Base-by-base conservation (phyloP, 306 rosid species). In the Argentina anserina region DNA sequence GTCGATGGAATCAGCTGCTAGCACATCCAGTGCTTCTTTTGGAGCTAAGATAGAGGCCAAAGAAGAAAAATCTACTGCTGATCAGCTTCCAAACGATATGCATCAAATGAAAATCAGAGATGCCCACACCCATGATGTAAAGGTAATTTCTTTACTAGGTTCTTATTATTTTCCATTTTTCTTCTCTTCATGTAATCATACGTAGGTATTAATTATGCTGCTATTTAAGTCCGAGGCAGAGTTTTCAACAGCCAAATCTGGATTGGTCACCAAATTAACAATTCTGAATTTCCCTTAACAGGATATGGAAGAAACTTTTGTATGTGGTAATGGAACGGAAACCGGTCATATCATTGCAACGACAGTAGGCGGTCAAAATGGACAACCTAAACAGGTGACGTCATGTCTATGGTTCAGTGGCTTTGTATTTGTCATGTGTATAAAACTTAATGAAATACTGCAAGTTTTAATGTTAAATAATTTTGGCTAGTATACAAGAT, bases 301-400 rank as follows among this genome's bases (percentile, higher is more conserved):
- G 98, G 96, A 90, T 45, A 55, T 84, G 72, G 98, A 87, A 80
- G 82, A 93, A 68, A 67, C 81, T 73, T 17, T 86, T 25, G 83
- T 90, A 76, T 88, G 72, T 73, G 92, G 98, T 37, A 85, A 87
- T 77, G 96, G 96, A 73, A 84, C 96, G 53, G 98, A 92, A 82
- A 77, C 96, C 7, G 98, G 98, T 56, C 96, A 92, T 80, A 80
- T 92, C 74, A 92, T 92, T 73, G 81, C 92, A 14, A 90, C 96
- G 20, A 85, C 91, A 36, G 84, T 92, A 25, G 88, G 87, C 69
- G 98, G 98, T 70, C 84, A 71, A 65, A 85, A 92, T 75, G 98
- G 98, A 76, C 84, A 86, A 50, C 92, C 95, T 9, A 92, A 92
- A 71, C 96, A 88, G 98, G 98, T 92, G 65, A 72, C 65, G 75